Percentiles rank a stretch among this genome's conserved stretches.
Evolutionary conservation across 1,284 basidiomycete genomes (phyloP).

Genomic region (Tremellales sp.): DNA sequence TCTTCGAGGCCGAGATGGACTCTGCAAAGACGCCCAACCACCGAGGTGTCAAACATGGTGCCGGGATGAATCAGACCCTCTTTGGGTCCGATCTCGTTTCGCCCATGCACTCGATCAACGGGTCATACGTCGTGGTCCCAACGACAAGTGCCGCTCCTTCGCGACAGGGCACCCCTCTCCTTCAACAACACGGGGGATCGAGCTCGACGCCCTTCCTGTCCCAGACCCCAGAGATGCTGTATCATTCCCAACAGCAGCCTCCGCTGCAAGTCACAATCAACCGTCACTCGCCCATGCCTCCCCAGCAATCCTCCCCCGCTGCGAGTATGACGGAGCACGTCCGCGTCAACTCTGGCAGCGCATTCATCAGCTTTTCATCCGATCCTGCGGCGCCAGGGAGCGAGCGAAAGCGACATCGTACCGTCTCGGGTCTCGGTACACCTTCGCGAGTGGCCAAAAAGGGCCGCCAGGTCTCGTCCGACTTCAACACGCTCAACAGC

Average conservation of each 20-base stretch:
- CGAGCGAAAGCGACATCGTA: neutral
- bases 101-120: conserved; percentile 2
- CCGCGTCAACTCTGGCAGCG: neutral
- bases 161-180: conserved; percentile 6
- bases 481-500: conserved; percentile 16
- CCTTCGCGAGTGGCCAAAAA: conserved; percentile 14
- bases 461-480: conserved; percentile 16
- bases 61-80: conserved; percentile 6
- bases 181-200: neutral
- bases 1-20: neutral
- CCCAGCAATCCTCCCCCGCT: neutral
- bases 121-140: conserved; percentile 8
- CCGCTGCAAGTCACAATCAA: neutral
- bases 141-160: conserved; percentile 8
- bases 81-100: conserved; percentile 7
- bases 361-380: neutral
- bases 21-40: neutral
- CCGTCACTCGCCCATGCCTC: neutral
- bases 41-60: conserved; percentile 1
- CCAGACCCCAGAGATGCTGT: no score
- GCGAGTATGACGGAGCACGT: neutral
- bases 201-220: no score
- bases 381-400: neutral
- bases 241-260: no score
- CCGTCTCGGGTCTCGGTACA: conserved; percentile 11